Evolutionary conservation across 768 basidiomycete genomes (phyloP), one percentile per base, ranked within the genome.

Genomic region (Fistulinella prunicolor): DNA sequence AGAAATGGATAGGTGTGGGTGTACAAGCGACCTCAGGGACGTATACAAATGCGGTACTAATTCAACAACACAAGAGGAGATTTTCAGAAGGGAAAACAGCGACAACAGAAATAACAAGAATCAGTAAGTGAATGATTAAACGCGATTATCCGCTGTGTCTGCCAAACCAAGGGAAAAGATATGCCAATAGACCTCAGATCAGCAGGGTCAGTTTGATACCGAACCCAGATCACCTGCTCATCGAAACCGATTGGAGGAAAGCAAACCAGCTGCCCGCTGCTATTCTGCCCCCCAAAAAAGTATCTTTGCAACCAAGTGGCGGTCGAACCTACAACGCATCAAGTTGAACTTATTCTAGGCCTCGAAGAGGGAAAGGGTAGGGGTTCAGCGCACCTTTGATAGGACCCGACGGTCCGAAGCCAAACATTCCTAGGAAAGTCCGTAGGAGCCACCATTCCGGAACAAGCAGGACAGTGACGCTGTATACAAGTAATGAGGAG

Each of bases 361-460:
- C 44, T n/a, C 12, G 12, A 12, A 28, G 12, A 6, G 28, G 28
- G 12, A 6, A 12, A 6, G 28, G 28, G 13, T 7, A 32, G 30
- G 30, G 7, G 30, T 9, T 19, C 24, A 16, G 13, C 34, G 13
- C n/a, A 60, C 58, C 58, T 43, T 47, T 49, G 9, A 50, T 22
- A 10, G 48, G 57, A 3, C 57, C 57, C 1, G 16, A 7, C 28
- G 49, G 57, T 20, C 57, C 57, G 6, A 58, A 58, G 21, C 57
- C 57, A 24, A 58, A 42, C 14, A 49, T 2, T 1, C 49, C 35
- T 3, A 58, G 19, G 8, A 58, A 47, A 1, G 49, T 53, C n/a
- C 37, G 3, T 10, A 58, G 50, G 2, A 57, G 46, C 57, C 58
- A 60, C 2, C 24, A 19, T 23, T 60, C 29, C 0, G 49, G 57